A percentile compares a stretch with the other conserved stretches of the same genome.
Conservation (phyloP, 495 filamentous ascomycete species). For the Xylona heveae region DNA sequence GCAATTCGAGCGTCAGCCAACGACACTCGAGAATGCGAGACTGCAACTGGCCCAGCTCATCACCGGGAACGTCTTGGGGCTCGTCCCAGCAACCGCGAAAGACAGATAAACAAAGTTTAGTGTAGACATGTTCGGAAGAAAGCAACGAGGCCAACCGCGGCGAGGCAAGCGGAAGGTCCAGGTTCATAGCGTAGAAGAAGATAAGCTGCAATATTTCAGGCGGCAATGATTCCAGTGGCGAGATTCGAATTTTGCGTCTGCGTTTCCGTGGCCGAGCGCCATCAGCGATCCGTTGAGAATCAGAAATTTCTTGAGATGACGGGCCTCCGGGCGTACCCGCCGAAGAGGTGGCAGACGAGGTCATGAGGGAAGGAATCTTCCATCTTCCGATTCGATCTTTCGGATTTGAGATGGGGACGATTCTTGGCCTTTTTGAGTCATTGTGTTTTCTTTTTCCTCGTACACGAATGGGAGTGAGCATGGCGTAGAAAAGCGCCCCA, state of each 20-base stretch:
- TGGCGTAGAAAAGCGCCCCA: no score
- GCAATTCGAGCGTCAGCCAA: neutral
- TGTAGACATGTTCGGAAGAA: neutral
- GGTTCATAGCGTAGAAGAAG: slow-evolving; percentile 1
- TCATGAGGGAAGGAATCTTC: no score
- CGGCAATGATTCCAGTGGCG: neutral
- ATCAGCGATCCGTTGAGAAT: no score
- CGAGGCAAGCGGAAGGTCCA: neutral
- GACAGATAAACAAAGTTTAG: neutral
- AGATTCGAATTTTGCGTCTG: neutral
- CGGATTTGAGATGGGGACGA: no score
- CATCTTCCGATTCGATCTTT: no score
- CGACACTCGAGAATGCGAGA: neutral
- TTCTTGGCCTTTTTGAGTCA: no score
- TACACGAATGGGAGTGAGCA: no score
- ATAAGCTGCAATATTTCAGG: neutral
- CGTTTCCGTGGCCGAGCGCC: no score
- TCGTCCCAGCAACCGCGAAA: neutral
- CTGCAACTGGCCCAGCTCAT: neutral
- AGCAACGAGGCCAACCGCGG: neutral
- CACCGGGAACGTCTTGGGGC: neutral
- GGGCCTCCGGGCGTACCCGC: no score
- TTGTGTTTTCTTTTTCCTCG: no score
- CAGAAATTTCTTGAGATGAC: no score
- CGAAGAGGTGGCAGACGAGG: no score